phyloP scores from a whole-genome alignment of 768 basidiomycete species.

The Daedalea quercina region DNA sequence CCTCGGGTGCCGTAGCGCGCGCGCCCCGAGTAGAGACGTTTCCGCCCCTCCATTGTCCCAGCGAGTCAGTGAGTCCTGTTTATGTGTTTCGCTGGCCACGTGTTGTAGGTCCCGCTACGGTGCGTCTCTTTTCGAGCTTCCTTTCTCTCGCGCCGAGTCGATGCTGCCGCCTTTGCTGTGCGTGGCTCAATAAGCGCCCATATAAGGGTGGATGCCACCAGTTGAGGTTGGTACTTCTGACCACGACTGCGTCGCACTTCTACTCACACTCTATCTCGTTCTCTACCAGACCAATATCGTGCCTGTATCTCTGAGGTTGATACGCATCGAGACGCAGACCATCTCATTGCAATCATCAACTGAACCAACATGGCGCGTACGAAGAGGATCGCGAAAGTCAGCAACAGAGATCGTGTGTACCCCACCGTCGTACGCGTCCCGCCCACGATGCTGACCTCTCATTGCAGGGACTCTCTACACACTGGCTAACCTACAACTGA shows the following conservation, averaged over 20 bases:
- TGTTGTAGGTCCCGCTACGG: background rate
- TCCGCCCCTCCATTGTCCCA: background rate
- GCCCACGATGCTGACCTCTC: background rate
- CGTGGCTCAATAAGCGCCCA: background rate
- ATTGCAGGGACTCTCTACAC: background rate
- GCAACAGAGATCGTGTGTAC: background rate
- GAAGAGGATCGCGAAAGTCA: background rate
- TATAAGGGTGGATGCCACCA: background rate
- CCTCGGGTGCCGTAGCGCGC: background rate
- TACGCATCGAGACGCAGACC: too few species aligned
- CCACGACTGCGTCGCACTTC: background rate
- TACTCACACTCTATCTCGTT: background rate
- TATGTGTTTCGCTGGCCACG: background rate
- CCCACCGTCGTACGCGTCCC: background rate
- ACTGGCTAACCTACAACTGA: background rate
- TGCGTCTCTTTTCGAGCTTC: background rate
- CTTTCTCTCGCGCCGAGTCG: background rate
- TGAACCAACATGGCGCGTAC: background rate
- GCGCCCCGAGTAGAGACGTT: background rate
- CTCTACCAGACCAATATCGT: background rate
- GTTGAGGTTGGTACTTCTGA: background rate
- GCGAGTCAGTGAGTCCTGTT: background rate
- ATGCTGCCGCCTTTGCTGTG: background rate
- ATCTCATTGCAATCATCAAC: background rate
- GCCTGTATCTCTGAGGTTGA: too few species aligned